Base-by-base conservation (phyloP, 495 filamentous ascomycete species). In the Aspergillus affinis region DNA sequence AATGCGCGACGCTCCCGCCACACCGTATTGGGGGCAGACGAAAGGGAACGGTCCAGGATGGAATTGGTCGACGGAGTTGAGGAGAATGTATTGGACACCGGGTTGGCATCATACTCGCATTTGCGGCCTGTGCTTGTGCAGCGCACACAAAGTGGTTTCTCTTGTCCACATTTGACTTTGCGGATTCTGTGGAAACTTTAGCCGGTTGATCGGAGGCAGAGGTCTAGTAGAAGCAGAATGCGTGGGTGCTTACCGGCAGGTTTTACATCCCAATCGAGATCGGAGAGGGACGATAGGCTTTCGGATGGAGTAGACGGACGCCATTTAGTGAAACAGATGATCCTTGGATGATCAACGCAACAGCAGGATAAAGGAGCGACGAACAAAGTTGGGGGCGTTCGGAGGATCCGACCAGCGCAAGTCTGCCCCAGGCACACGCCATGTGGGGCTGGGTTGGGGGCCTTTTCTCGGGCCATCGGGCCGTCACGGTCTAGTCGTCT, bases 141-240 rank as follows among this genome's bases (percentile, higher is more conserved):
- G 52, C 75, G 73, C 1, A 68, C 12, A 62, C 78, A 81, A 10
- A 60, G 48, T 0, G 83, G 84, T 65, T 80, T 83, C 54, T 73
- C 71, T 60, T 87, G 81, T 47, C 82, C 83, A 59, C 83, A 87
- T 63, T 85, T 87, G 47, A 87, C 76, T 55, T 75, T 78, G 57
- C 84, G 77, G 27, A 74, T 73, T 73, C 75, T 76, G 53, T 10
- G 36, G 12, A 41, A 41, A 6, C 8, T 0, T 41, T 2, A 41
- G 36, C 15, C 2, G 36, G 30, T 32, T 32, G 30, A 6, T 32
- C 7, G 36, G 36, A 15, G 32, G 13, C 9, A 0, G 0, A 41
- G 3, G 36, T 41, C 23, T 26, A 4, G 23, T 41, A 13, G 36
- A 17, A n/a, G n/a, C n/a, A n/a, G n/a, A n/a, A n/a, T n/a, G n/a